Percentiles rank a stretch among this genome's conserved stretches.
These are phyloP conservation scores for Sporothrix pseudoabietina DNA, from an alignment of 2,329 filamentous ascomycete species.

Conservation along the genomic window DNA sequence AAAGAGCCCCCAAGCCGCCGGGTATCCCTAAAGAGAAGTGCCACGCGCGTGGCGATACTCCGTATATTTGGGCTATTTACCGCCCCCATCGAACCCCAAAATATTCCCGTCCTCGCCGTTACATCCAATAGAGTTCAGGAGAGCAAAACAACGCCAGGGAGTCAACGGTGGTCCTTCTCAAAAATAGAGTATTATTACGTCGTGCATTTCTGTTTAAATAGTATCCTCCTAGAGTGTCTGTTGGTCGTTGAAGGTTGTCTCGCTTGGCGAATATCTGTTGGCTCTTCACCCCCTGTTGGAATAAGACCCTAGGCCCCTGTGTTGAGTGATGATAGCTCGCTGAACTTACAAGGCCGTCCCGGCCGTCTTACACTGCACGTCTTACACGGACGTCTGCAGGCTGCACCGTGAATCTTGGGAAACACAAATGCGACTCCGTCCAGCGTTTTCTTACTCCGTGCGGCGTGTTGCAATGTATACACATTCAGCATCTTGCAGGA, in stretches of 20 bases:
- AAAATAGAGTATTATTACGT: too few species aligned
- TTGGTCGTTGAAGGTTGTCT: not conserved
- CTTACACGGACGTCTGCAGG: not conserved
- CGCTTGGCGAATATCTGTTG: too few species aligned
- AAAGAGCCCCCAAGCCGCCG: not conserved
- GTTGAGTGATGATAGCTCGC: not conserved
- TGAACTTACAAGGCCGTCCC: not conserved
- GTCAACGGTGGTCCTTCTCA: too few species aligned
- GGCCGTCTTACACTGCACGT: not conserved
- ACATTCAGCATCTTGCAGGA: slow-evolving; percentile 2
- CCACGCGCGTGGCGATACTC: not conserved
- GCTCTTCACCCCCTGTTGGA: not conserved
- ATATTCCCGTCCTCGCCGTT: not conserved
- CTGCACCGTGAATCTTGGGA: not conserved
- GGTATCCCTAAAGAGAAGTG: not conserved
- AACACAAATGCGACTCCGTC: not conserved
- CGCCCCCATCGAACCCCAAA: not conserved
- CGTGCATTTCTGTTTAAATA: too few species aligned
- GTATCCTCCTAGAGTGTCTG: not conserved
- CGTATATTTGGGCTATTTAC: not conserved
- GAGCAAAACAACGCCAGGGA: too few species aligned
- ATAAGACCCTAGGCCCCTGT: not conserved
- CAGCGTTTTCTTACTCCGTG: not conserved
- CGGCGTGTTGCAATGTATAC: not conserved
- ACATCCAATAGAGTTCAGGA: not conserved